Evolutionary conservation across 495 filamentous ascomycete genomes (phyloP), one percentile per base, ranked within the genome.

Genomic region (Polyplosphaeria fusca): DNA sequence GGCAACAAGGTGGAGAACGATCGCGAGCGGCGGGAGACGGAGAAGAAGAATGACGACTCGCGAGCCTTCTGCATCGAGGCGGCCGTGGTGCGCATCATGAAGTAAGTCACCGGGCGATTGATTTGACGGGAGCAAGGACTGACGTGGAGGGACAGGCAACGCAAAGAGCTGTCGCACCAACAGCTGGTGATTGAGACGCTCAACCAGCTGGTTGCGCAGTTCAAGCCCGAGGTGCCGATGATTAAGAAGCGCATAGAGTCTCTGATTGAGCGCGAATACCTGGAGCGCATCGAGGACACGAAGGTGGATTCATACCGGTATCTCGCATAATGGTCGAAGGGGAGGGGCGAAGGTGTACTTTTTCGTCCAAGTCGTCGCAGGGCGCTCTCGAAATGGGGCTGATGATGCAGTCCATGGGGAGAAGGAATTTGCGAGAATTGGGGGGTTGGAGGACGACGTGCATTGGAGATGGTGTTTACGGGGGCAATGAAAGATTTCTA

Each of bases 181-280:
- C 81, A 90, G 49, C 82, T 99, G 27, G 81, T 93, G 42, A 82
- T 78, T 22, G 94, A 97, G 71, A 88, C 93, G 11, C 85, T 99
- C 52, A 75, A 78, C 41, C 89, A 95, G 67, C 77, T 97, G 2
- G 76, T 81, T 0, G 67, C 75, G 22, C 85, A 91, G 47, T 99
- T 99, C 74, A 85, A 85, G 54, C 94, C 93, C 0, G 92, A 97
- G 55, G 77, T 96, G 27, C 77, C 79, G 35, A 88, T 97, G 79
- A 86, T 97, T 73, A 99, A 99, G 76, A 85, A 82, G 67, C 82
- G 87, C n/a, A 89, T 99, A 53, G 93, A 99, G 69, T 87, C 86
- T 63, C 71, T 99, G 60, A 93, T 99, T 47, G 85, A 87, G 58
- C 80, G 91, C 41, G 93, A 99, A 67, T 99, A 96, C 65, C 73